phyloP scores from a whole-genome alignment of 345 rosid genomes.

The Aethionema arabicum region DNA sequence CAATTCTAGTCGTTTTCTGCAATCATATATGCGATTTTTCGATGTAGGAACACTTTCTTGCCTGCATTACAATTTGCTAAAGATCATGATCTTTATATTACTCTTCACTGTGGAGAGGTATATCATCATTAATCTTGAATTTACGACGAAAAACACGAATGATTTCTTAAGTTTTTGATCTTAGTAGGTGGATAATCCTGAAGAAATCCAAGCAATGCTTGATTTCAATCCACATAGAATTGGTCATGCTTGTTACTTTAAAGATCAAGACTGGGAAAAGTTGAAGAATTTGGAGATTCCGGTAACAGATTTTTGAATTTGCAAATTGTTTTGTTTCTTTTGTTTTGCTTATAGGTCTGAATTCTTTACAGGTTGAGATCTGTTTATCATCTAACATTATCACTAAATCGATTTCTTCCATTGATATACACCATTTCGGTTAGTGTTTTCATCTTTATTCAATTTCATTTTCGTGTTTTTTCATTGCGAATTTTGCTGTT shows the following conservation, averaged over 20 bases:
- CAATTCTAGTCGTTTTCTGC: too few relatives aligned
- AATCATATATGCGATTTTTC: too few relatives aligned
- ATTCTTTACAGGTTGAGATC: conserved; percentile 82
- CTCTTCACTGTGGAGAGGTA: conserved; percentile 99
- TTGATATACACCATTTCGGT: conserved; percentile 92
- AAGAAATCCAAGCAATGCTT: conserved; percentile 80
- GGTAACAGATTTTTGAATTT: conserved; percentile 35
- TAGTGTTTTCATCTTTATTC: conserved; percentile 27
- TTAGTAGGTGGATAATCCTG: conserved; percentile 76
- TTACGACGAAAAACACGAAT: conserved; percentile 12
- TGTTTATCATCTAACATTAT: conserved; percentile 90
- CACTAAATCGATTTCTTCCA: conserved; percentile 76
- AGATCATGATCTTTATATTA: conserved; percentile 69
- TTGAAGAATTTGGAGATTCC: conserved; percentile 69
- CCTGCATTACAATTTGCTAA: conserved; percentile 75
- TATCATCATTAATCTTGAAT: conserved; percentile 4
- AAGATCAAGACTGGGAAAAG: conserved; percentile 58
- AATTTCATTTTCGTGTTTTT: not conserved
- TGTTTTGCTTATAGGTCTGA: not conserved
- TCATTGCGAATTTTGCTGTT: not conserved
- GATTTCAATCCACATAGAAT: conserved; percentile 81
- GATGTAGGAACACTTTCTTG: conserved; percentile 68
- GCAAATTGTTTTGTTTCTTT: not conserved
- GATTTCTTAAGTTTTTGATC: conserved; percentile 46
- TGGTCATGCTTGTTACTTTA: conserved; percentile 85